Evolutionary conservation across 179 eudicot genomes (phyloP).

Genomic region (Actinidia chinensis): DNA sequence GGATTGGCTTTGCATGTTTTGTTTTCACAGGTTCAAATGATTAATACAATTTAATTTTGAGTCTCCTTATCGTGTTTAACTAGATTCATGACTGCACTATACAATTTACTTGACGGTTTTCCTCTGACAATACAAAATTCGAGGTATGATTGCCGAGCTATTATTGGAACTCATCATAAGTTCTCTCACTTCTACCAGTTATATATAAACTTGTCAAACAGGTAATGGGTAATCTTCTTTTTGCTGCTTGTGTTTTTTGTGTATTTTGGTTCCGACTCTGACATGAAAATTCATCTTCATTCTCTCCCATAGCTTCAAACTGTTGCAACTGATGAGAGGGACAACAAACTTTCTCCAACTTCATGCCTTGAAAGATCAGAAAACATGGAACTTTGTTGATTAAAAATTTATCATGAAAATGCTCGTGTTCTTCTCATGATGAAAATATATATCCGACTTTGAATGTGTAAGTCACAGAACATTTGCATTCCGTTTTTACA

Average conservation of each 20-base stretch:
- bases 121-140: constrained; percentile 75
- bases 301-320: constrained; percentile 61
- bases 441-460: constrained; percentile 73
- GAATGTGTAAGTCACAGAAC: constrained; percentile 59
- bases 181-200: constrained; percentile 95
- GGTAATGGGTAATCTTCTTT: constrained; percentile 36
- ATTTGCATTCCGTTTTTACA: not conserved
- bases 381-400: constrained; percentile 55
- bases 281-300: not conserved
- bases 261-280: constrained; percentile 13
- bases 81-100: constrained; percentile 78
- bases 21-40: constrained; percentile 14
- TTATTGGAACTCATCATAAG: constrained; percentile 85
- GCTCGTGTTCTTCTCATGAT: constrained; percentile 67
- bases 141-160: constrained; percentile 95
- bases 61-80: constrained; percentile 4
- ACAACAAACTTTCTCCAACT: constrained; percentile 73
- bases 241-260: not conserved
- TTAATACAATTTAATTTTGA: constrained; percentile 9
- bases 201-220: constrained; percentile 79
- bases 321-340: constrained; percentile 69
- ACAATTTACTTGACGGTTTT: constrained; percentile 78
- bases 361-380: constrained; percentile 79
- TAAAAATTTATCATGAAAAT: constrained; percentile 68
- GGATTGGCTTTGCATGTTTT: constrained; percentile 13